phyloP scores from a whole-genome alignment of 305 asterid species.

The Stenogyne calaminthoides region DNA sequence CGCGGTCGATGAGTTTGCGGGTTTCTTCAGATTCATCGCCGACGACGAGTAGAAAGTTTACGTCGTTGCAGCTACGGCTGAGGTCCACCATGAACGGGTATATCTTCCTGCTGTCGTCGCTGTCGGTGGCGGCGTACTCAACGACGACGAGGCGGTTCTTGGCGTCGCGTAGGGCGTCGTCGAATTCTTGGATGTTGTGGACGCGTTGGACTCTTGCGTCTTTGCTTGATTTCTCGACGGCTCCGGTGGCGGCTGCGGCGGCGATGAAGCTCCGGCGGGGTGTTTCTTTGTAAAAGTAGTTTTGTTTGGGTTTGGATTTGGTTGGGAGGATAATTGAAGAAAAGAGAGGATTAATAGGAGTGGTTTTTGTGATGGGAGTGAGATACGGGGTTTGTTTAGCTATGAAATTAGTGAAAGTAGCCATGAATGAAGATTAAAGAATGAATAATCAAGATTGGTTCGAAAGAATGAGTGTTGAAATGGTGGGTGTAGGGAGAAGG shows the following conservation, averaged over 20 bases:
- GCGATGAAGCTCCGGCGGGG: slow-evolving; percentile 34
- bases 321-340: slow-evolving; percentile 26
- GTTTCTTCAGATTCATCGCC: slow-evolving; percentile 85
- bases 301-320: slow-evolving; percentile 30
- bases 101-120: slow-evolving; percentile 53
- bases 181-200: slow-evolving; percentile 67
- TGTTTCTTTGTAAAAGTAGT: not conserved
- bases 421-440: slow-evolving; percentile 39
- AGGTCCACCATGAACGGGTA: slow-evolving; percentile 92
- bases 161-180: slow-evolving; percentile 67
- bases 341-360: slow-evolving; percentile 29
- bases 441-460: not conserved
- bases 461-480: not conserved
- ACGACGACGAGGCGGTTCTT: slow-evolving; percentile 81
- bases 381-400: slow-evolving; percentile 55
- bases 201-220: slow-evolving; percentile 64
- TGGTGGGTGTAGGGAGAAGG: not conserved
- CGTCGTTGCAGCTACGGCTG: slow-evolving; percentile 92
- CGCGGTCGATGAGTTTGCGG: slow-evolving; percentile 63
- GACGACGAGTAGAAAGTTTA: slow-evolving; percentile 75
- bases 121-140: slow-evolving; percentile 66
- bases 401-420: slow-evolving; percentile 60
- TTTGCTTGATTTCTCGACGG: slow-evolving; percentile 34
- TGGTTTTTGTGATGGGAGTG: slow-evolving; percentile 41
- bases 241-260: slow-evolving; percentile 41